A percentile compares a stretch with the other conserved stretches of the same genome.
phyloP scores from a whole-genome alignment of 202 grass and related monocot species.

The Schoenoplectus tabernaemontani region DNA sequence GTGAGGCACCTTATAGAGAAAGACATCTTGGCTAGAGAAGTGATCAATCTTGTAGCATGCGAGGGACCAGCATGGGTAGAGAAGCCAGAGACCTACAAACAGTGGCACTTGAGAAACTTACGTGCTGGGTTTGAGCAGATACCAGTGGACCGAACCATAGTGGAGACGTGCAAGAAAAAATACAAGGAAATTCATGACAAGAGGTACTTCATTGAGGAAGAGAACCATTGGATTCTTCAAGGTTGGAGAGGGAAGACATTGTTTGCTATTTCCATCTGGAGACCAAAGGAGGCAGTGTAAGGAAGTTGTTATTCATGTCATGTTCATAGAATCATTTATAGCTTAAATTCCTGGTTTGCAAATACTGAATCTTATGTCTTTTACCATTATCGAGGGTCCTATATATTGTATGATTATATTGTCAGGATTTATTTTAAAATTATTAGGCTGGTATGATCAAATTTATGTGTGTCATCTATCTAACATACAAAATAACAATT shows the following conservation, averaged over 20 bases:
- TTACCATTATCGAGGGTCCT: too few species aligned
- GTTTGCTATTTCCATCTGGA: slow-evolving; percentile 33
- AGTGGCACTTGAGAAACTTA: slow-evolving; percentile 41
- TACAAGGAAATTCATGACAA: slow-evolving; percentile 32
- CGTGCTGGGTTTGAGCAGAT: slow-evolving; percentile 30
- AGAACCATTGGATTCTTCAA: slow-evolving; percentile 28
- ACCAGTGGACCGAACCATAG: slow-evolving; percentile 14
- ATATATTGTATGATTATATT: too few species aligned
- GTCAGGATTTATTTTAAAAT: too few species aligned
- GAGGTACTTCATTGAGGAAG: slow-evolving; percentile 31
- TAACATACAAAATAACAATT: too few species aligned
- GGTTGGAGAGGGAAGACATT: slow-evolving; percentile 35
- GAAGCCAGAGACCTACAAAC: slow-evolving; percentile 40
- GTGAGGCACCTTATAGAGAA: slow-evolving; percentile 32
- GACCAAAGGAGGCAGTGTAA: slow-evolving; percentile 6
- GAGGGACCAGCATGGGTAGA: slow-evolving; percentile 31
- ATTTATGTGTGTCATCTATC: too few species aligned
- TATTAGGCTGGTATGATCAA: too few species aligned
- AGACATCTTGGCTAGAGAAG: slow-evolving; percentile 27
- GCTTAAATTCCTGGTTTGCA: too few species aligned
- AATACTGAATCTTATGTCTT: too few species aligned
- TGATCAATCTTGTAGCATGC: slow-evolving; percentile 43
- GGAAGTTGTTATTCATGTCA: too few species aligned
- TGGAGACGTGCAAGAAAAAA: slow-evolving; percentile 10
- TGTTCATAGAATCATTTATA: too few species aligned